Base-by-base conservation (phyloP, 768 basidiomycete species). In the Tricholoma matsutake region DNA sequence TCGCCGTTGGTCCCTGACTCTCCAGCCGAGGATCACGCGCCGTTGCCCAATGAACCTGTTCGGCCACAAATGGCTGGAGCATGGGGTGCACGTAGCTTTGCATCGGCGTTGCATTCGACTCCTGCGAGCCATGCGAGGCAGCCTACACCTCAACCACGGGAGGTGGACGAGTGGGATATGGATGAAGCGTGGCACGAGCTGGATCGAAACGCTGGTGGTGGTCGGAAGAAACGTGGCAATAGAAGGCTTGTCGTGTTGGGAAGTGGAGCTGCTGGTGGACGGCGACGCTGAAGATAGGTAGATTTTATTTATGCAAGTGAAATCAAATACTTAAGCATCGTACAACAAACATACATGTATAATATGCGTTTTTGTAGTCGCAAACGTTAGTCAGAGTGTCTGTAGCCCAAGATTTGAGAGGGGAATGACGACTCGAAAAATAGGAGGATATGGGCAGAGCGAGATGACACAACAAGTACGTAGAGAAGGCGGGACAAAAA, bases 11-110 rank as follows among this genome's bases (percentile, higher is more conserved):
- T 69, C n/a, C 65, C 66, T 13, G 65, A 69, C 41, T 60, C 68
- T 28, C 67, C 71, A 5, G 67, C 64, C 14, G 68, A 68, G 41
- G 72, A 72, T 11, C 62, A 66, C 18, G 64, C 68, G 63, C 39
- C 68, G 61, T 57, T 73, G 54, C 47, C 74, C 62, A 69, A 68
- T 61, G 68, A 70, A 25, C 39, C 53, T 25, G 37, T 63, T 9
- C 58, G 57, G 13, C 62, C 69, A 6, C 63, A 64, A 16, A 57
- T 68, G 11, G 62, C 79, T 7, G 90, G 90, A 18, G 90, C 84
- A 28, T 94, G 91, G 92, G 91, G 91, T 22, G 77, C 81, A 16
- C 79, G 89, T 58, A 93, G 90, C 65, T 94, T 95, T 71, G 93
- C 93, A 11, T 87, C 90, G 9, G 88, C 92, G 0, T 73, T 89